Evolutionary conservation across 257 asterid genomes (phyloP), one percentile per base, ranked within the genome.

Genomic region (Cruciata laevipes): DNA sequence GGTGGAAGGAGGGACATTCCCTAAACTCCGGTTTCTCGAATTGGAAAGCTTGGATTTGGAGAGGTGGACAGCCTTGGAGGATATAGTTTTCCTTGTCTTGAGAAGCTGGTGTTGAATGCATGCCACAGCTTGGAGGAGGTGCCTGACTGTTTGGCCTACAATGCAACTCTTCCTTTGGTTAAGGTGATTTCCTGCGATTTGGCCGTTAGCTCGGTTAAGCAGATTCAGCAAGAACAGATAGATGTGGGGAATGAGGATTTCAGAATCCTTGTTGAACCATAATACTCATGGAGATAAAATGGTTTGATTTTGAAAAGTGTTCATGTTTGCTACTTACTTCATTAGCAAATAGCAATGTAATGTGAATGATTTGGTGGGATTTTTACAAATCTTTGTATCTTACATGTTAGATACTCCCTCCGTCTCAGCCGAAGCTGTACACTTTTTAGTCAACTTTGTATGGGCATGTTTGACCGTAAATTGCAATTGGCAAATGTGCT

Each of bases 61-160:
- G 3, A 27, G n/a, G 21, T 60, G 65, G 65, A 60, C 42, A 14
- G 42, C 24, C 8, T 9, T 49, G 17, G 55, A 24, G 40, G 55
- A 21, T 10, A n/a, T n/a, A 10, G 23, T 8, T 63, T 63, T 35
- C 68, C 68, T 13, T 42, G 31, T 20, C 55, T 63, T 5, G 33
- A 38, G 55, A 63, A 63, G 25, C 10, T 63, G 23, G 68, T 63
- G 20, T 21, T 63, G 56, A 56, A 63, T 35, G 44, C 18, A 63
- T 63, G 68, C 47, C 55, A 0, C 4, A 7, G 5, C 5, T 20
- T 63, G 55, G n/a, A 63, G 6, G 68, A 63, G 24, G 11, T 38
- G 6, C 56, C 68, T 21, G 42, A 49, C 6, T 20, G 20, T 11
- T 12, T 63, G 16, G 20, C 18, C 13, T 11, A 9, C 11, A 3